Evolutionary conservation across 2,329 filamentous ascomycete species (phyloP), one percentile per base, ranked within the genome.

Genomic region (Leptographium radiaticola): DNA sequence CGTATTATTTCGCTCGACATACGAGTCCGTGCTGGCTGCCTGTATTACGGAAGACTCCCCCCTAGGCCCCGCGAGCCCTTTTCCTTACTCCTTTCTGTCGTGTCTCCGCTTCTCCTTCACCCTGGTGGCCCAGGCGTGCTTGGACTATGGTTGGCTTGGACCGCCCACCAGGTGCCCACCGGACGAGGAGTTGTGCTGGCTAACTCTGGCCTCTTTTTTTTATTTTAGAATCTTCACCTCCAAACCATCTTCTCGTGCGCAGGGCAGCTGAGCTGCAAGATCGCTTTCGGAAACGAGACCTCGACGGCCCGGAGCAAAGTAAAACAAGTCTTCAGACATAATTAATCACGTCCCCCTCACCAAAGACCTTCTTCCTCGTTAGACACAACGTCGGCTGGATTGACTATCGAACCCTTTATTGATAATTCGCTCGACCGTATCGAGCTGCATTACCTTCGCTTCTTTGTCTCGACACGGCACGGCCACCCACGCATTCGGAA

Each of bases 261-360:
- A 56, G 50, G 52, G 55, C 57, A 58, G 57, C 55, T 58, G 57
- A 56, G 57, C 57, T 58, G 57, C 55, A 55, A 52, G 51, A 52
- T 47, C 45, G 50, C 50, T 56, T 58, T 58, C 54, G 51, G 51
- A 55, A 46, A 44, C 44, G 43, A 42, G 49, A 51, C 25, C 25
- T 25, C 11, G 30, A 51, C 39, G 48, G 43, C 20, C 49, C 47
- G 40, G 12, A 49, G 36, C 36, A 31, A 16, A 18, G n/a, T 20
- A 42, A 49, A 40, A 30, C 36, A 49, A 49, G 36, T 20, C 46
- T 12, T 38, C 46, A 31, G 20, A 38, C 46, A 38, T 49, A 49
- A 49, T 49, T 38, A 11, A 31, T 15, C 36, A 25, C 25, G 25
- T 25, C 36, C 36, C 6, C 36, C 39, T 44, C 9, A 25, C 20